Evolutionary conservation across 495 filamentous ascomycete genomes (phyloP).

Genomic region (Penicillium atrosanguineum): DNA sequence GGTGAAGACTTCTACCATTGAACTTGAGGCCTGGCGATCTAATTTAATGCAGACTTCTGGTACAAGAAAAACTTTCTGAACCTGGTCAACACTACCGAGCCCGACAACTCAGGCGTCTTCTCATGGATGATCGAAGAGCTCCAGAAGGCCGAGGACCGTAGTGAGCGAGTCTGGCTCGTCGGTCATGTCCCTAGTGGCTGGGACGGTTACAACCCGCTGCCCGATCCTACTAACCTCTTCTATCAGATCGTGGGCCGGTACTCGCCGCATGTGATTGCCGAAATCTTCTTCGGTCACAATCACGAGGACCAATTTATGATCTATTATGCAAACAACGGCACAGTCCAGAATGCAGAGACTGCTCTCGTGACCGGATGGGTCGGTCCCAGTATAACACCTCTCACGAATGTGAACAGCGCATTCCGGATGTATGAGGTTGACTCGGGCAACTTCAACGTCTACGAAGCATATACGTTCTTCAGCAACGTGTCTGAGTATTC

Average conservation of each 20-base stretch:
- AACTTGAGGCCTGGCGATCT: constrained; percentile 2
- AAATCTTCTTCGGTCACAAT: constrained; percentile 56
- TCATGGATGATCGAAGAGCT: constrained; percentile 51
- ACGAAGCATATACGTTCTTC: constrained; percentile 52
- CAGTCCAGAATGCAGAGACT: constrained; percentile 33
- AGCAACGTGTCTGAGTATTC: constrained; percentile 47
- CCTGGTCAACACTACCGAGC: constrained; percentile 46
- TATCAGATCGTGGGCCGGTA: constrained; percentile 59
- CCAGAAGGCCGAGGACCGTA: constrained; percentile 49
- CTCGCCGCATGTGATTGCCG: constrained; percentile 53
- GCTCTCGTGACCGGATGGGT: constrained; percentile 49
- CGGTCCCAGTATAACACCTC: constrained; percentile 51
- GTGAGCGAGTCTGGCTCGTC: constrained; percentile 55
- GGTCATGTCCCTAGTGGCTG: constrained; percentile 53
- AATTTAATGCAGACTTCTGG: constrained; percentile 46
- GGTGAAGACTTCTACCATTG: constrained; percentile 27
- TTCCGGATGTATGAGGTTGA: constrained; percentile 57
- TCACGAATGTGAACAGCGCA: constrained; percentile 54
- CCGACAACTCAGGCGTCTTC: constrained; percentile 51
- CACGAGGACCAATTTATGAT: constrained; percentile 54
- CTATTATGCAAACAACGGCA: constrained; percentile 52
- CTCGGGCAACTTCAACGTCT: constrained; percentile 50
- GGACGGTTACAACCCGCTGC: constrained; percentile 50
- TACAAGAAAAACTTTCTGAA: constrained; percentile 47
- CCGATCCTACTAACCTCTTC: constrained; percentile 50